Conservation (phyloP, 2,329 filamentous ascomycete genomes). For the Monosporascus sp. region DNA sequence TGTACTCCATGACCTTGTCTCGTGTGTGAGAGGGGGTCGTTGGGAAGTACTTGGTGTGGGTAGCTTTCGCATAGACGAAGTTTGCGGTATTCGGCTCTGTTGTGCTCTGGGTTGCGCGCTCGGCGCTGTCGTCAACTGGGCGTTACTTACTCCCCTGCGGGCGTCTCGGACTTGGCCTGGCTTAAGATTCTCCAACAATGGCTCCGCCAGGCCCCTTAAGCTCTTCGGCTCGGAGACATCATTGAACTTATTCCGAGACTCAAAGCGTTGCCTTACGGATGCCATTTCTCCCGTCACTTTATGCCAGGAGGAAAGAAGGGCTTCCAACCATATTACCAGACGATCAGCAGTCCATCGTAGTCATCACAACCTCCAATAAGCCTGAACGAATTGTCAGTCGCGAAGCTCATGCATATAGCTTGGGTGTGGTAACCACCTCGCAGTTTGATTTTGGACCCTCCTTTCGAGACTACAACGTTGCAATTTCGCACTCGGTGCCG, state of each 20-base stretch:
- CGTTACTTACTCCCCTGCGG: slow-evolving; percentile 22
- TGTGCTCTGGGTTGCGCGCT: slow-evolving; percentile 20
- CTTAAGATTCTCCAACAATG: slow-evolving; percentile 20
- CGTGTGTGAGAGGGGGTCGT: slow-evolving; percentile 35
- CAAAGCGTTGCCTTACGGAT: slow-evolving; percentile 22
- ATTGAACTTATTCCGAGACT: slow-evolving; percentile 18
- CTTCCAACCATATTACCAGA: slow-evolving; percentile 19
- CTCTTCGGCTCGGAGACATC: slow-evolving; percentile 23
- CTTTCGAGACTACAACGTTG: not conserved
- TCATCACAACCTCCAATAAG: slow-evolving; percentile 4
- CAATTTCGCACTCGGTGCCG: not conserved
- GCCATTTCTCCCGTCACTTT: slow-evolving; percentile 26
- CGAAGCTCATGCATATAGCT: slow-evolving; percentile 5
- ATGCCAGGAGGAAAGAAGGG: slow-evolving; percentile 9
- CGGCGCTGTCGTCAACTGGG: slow-evolving; percentile 10
- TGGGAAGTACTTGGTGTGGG: slow-evolving; percentile 11
- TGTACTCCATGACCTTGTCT: slow-evolving; percentile 39
- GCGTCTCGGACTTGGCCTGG: slow-evolving; percentile 16
- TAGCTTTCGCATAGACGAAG: slow-evolving; percentile 20
- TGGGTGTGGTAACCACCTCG: not conserved
- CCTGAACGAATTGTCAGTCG: slow-evolving; percentile 12
- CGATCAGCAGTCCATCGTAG: slow-evolving; percentile 15
- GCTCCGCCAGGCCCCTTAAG: slow-evolving; percentile 22
- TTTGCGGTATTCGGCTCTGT: slow-evolving; percentile 34
- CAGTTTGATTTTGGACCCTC: not conserved